These are phyloP conservation scores for Coemansia sp. DNA, from an alignment of 192 early-diverging fungal genomes.

Conservation along the genomic window DNA sequence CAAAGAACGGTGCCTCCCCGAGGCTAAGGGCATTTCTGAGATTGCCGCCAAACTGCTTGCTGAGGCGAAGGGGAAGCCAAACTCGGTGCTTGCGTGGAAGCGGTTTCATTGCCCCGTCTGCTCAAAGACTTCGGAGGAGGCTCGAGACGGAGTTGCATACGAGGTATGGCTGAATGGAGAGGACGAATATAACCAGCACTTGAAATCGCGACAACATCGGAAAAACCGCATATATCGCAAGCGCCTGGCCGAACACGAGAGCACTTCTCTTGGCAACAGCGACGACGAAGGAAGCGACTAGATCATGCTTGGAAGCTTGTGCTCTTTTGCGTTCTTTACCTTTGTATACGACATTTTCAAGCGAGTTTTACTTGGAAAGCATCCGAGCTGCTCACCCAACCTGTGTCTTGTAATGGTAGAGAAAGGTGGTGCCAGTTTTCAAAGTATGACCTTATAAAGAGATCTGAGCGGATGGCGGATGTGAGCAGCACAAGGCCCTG, in stretches of 20 bases:
- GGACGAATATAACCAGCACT: slow-evolving; percentile 72
- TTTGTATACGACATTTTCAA: neutral
- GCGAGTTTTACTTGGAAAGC: neutral
- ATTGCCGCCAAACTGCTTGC: slow-evolving; percentile 34
- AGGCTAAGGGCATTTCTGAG: slow-evolving; percentile 13
- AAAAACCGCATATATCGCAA: slow-evolving; percentile 46
- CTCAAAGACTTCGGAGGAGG: slow-evolving; percentile 42
- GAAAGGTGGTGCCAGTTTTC: too few species aligned
- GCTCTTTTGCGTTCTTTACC: neutral
- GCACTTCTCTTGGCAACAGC: neutral
- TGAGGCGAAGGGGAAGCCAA: slow-evolving; percentile 18
- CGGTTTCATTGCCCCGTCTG: slow-evolving; percentile 73
- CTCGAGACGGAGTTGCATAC: slow-evolving; percentile 36
- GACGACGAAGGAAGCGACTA: neutral
- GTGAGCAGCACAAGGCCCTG: too few species aligned
- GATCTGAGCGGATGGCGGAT: too few species aligned
- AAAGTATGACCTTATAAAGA: neutral
- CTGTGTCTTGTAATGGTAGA: too few species aligned
- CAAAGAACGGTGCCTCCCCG: slow-evolving; percentile 5
- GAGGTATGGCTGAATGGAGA: slow-evolving; percentile 68
- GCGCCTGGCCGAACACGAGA: slow-evolving; percentile 5
- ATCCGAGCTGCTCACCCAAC: neutral
- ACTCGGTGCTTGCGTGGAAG: slow-evolving; percentile 57
- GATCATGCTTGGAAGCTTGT: neutral
- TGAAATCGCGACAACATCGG: slow-evolving; percentile 64